Percentiles rank a stretch among this genome's conserved stretches.
phyloP scores from a whole-genome alignment of 108 stramenopile genomes.

The Pseudonitzschia multistriata region DNA sequence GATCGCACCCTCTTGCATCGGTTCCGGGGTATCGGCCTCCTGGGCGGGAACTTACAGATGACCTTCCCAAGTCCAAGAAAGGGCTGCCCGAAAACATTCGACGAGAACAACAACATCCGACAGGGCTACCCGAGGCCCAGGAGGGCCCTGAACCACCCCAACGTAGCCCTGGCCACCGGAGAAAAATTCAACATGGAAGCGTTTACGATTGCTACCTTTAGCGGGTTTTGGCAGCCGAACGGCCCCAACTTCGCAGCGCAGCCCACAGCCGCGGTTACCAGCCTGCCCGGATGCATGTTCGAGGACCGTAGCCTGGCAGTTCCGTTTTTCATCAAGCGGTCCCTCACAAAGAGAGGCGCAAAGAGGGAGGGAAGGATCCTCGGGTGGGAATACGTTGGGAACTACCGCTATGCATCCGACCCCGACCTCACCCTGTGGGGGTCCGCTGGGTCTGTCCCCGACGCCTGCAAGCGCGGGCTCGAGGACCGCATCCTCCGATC shows the following conservation, averaged over 20 bases:
- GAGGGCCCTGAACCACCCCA: neutral
- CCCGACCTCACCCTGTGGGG: neutral
- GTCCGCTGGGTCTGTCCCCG: neutral
- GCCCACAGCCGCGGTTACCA: neutral
- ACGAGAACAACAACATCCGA: neutral
- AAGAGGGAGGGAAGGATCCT: neutral
- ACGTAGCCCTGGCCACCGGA: neutral
- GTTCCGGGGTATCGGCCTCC: neutral
- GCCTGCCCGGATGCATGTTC: neutral
- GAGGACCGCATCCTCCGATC: neutral
- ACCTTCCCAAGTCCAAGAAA: neutral
- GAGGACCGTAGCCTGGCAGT: neutral
- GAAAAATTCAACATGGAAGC: neutral
- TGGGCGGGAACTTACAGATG: neutral
- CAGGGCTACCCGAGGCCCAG: neutral
- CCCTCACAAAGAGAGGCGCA: neutral
- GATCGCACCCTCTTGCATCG: neutral
- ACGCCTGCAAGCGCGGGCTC: neutral
- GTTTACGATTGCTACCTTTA: neutral
- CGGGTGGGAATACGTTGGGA: conserved; percentile 20
- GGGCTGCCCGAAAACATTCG: neutral
- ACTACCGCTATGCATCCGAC: neutral
- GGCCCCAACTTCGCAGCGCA: conserved; percentile 4
- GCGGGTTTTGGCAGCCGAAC: neutral
- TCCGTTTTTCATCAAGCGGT: conserved; percentile 12